Conservation (phyloP, 148 eudicot species). For the Persicaria maculosa region DNA sequence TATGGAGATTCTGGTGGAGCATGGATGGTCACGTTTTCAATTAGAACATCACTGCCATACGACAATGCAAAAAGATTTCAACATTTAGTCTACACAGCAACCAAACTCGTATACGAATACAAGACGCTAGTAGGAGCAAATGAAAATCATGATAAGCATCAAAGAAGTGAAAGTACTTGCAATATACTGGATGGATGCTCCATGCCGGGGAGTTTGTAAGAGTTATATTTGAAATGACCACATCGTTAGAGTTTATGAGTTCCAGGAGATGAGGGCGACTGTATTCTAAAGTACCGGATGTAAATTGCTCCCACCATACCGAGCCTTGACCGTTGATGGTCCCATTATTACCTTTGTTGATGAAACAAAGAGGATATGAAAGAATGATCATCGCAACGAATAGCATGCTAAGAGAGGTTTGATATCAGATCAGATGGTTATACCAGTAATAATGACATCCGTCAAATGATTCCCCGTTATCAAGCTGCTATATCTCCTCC, state of each 20-base stretch:
- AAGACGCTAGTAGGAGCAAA: background rate
- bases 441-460: slow-evolving; percentile 67
- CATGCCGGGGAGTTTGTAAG: slow-evolving; percentile 54
- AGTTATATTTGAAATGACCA: slow-evolving; percentile 53
- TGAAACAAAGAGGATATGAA: background rate
- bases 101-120: background rate
- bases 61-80: background rate
- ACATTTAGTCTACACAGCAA: background rate
- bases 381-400: background rate
- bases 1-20: slow-evolving; percentile 41
- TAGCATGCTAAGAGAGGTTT: background rate
- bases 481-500: slow-evolving; percentile 57
- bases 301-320: slow-evolving; percentile 57
- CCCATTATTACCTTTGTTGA: slow-evolving; percentile 50
- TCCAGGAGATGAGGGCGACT: slow-evolving; percentile 62
- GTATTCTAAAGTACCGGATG: slow-evolving; percentile 37
- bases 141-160: slow-evolving; percentile 3
- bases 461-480: slow-evolving; percentile 42
- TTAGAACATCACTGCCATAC: slow-evolving; percentile 38
- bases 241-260: slow-evolving; percentile 35
- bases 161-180: slow-evolving; percentile 35
- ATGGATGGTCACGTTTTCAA: slow-evolving; percentile 39
- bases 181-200: slow-evolving; percentile 57
- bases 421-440: background rate
- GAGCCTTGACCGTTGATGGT: slow-evolving; percentile 72